Evolutionary conservation across 495 filamentous ascomycete genomes (phyloP).

Genomic region (Aspergillus diversus): DNA sequence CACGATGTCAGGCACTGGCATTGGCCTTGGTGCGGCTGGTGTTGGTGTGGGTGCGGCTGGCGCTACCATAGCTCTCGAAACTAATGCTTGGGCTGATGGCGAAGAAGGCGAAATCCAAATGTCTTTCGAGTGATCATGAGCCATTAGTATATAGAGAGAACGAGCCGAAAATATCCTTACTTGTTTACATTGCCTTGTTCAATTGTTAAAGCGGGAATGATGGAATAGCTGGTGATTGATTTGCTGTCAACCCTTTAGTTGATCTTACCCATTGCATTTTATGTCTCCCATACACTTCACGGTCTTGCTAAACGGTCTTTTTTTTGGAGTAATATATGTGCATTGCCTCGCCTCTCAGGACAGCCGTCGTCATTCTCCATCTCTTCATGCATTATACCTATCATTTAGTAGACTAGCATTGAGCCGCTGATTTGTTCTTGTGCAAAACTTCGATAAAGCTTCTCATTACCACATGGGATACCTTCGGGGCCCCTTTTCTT

Average conservation of each 20-base stretch:
- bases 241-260: not conserved
- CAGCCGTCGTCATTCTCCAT: not conserved
- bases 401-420: slow-evolving; percentile 3
- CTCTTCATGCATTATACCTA: not conserved
- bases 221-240: not conserved
- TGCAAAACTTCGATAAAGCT: not conserved
- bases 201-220: not conserved
- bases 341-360: not conserved
- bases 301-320: not conserved
- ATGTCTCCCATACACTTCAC: not conserved
- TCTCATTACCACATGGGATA: not conserved
- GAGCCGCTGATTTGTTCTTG: not conserved
- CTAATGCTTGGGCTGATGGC: slow-evolving; percentile 84
- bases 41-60: slow-evolving; percentile 22
- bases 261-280: not conserved
- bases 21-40: slow-evolving; percentile 23
- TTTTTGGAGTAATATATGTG: not conserved
- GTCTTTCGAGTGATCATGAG: slow-evolving; percentile 56
- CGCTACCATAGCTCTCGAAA: slow-evolving; percentile 51
- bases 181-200: slow-evolving; percentile 1
- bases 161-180: slow-evolving; percentile 1
- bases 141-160: slow-evolving; percentile 22
- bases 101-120: slow-evolving; percentile 62
- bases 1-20: slow-evolving; percentile 36
- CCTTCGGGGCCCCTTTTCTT: not conserved